Percentiles rank a stretch among this genome's conserved stretches.
Evolutionary conservation across 2,329 filamentous ascomycete genomes (phyloP).

Genomic region (Exserohilum rostratum): DNA sequence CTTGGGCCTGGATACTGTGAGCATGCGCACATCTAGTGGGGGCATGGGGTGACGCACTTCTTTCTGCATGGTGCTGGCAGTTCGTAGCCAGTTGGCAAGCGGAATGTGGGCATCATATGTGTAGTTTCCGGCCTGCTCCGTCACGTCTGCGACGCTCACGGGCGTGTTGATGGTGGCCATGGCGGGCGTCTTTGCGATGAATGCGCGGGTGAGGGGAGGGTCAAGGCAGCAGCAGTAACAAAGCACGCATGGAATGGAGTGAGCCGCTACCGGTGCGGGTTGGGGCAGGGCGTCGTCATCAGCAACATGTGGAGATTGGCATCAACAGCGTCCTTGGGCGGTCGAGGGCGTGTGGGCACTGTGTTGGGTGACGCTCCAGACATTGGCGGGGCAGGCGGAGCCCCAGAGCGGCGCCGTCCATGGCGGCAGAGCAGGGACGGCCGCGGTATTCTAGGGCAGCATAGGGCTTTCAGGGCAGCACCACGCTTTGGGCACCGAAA

Average conservation of each 20-base stretch:
- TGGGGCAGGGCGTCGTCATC: constrained; percentile 38
- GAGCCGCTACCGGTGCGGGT: constrained; percentile 30
- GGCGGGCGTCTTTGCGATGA: neutral
- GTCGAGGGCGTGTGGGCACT: constrained; percentile 19
- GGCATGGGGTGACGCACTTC: constrained; percentile 67
- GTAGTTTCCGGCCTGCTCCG: constrained; percentile 76
- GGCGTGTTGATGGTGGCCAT: constrained; percentile 56
- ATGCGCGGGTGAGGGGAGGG: neutral
- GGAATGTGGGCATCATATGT: constrained; percentile 79
- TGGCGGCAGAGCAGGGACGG: constrained; percentile 4
- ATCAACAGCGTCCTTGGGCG: constrained; percentile 24
- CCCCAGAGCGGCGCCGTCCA: constrained; percentile 1
- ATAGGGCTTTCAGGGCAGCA: neutral
- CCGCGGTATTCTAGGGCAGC: no score
- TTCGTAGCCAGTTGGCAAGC: constrained; percentile 80
- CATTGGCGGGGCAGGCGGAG: constrained; percentile 44
- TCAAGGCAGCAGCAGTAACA: constrained; percentile 9
- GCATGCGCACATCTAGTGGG: constrained; percentile 10
- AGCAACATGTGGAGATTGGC: constrained; percentile 20
- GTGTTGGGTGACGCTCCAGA: constrained; percentile 29
- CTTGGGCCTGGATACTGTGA: constrained; percentile 67
- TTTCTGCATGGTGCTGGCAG: constrained; percentile 77
- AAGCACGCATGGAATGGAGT: neutral
- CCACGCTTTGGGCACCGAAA: constrained; percentile 23
- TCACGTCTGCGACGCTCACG: constrained; percentile 77